Base-by-base conservation (phyloP, 176 grass and related monocot species). In the Tillandsia fasciculata region DNA sequence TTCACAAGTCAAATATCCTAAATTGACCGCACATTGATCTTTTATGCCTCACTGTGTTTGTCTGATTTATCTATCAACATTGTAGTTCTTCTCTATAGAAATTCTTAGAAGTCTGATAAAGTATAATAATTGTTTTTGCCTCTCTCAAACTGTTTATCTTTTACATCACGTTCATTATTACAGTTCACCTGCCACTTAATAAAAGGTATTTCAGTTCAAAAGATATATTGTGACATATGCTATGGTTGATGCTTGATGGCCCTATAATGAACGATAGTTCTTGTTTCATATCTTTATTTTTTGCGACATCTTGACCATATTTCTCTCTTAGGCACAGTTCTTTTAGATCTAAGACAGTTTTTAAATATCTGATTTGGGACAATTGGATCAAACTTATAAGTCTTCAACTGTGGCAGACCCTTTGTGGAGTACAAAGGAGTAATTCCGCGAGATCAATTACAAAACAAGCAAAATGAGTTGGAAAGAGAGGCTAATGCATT, bases 361-460 rank as follows among this genome's bases (percentile, higher is more conserved):
- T 63, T 61, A 12, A 48, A 47, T 48, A 8, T 10, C 53, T 63
- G 14, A 27, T 48, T 59, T 20, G 54, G 54, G 54, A 76, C 33
- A 63, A 48, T 54, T 64, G 66, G 77, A 42, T 33, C 54, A 81
- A 52, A 53, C 14, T 79, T 65, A 12, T 72, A 64, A 51, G 22
- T 48, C 53, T 77, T 63, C 80, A 23, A 64, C 29, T 27, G 26
- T 49, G 13, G 11, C 70, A 91, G 88, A 64, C 48, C 84, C 12
- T 96, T 83, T 48, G 86, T 96, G 23, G 92, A 96, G 57, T 92
- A 96, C 67, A 89, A 87, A 74, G 92, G 92, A 58, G 73, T 70
- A 72, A 76, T 92, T 64, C 83, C 83, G 12, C 10, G 53, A 53
- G 83, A 85, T 52, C 86, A 85, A 26, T 52, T 96, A 66, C 75